Percentiles rank a stretch among this genome's conserved stretches.
These are phyloP conservation scores for Suillus ampliporus DNA, from an alignment of 768 basidiomycete genomes.

Conservation along the genomic window DNA sequence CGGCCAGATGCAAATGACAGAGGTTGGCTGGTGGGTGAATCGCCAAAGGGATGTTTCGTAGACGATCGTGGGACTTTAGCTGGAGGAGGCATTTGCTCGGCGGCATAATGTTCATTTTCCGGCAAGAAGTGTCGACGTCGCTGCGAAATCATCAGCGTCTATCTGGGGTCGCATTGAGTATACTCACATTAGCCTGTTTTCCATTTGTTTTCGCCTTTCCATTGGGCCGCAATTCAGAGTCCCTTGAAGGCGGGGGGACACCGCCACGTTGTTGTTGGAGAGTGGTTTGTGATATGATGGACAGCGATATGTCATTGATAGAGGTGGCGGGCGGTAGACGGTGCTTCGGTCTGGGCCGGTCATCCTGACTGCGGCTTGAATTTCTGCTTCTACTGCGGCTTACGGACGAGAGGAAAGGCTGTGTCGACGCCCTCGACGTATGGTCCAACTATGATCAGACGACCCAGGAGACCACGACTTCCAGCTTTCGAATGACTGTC, in stretches of 20 bases:
- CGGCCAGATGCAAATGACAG: conserved; percentile 17
- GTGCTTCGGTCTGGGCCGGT: conserved; percentile 61
- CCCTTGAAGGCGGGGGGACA: conserved; percentile 12
- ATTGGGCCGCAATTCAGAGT: conserved; percentile 36
- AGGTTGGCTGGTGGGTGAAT: conserved; percentile 13
- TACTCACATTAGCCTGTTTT: conserved; percentile 37
- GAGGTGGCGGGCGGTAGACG: conserved; percentile 60
- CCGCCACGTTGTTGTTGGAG: conserved; percentile 21
- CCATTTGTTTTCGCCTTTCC: conserved; percentile 46
- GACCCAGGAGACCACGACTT: conserved; percentile 47
- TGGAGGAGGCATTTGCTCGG: conserved; percentile 42
- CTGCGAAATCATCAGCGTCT: conserved; percentile 24
- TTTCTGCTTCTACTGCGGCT: conserved; percentile 61
- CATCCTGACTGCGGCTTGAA: conserved; percentile 57
- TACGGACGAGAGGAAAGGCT: conserved; percentile 64
- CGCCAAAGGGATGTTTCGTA: conserved; percentile 22
- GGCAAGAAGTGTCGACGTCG: conserved; percentile 25
- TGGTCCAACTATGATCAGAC: conserved; percentile 46
- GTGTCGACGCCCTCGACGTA: conserved; percentile 40
- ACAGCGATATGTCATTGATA: conserved; percentile 39
- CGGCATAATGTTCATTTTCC: conserved; percentile 24
- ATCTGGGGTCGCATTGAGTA: conserved; percentile 5
- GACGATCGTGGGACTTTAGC: conserved; percentile 26
- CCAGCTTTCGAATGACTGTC: no score
- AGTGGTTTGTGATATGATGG: conserved; percentile 38